These are phyloP conservation scores for Aspergillus quadricinctus DNA, from an alignment of 2,329 filamentous ascomycete species.

Conservation along the genomic window DNA sequence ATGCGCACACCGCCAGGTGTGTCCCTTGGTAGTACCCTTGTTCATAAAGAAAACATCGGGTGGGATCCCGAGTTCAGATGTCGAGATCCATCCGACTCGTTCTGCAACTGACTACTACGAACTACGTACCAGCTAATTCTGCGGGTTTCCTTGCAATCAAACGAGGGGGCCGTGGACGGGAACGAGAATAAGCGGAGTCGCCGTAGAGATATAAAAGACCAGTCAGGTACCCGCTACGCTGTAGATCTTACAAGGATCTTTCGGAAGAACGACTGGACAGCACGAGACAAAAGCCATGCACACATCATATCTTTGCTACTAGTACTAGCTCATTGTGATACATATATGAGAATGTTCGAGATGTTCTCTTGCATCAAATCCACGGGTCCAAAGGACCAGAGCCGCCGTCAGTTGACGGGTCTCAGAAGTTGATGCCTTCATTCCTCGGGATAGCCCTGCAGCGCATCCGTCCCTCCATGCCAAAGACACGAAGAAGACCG, in stretches of 20 bases:
- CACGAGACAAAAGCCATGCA: not conserved
- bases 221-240: not conserved
- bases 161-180: not conserved
- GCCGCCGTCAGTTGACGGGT: constrained; percentile 6
- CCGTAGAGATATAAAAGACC: not conserved
- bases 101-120: not conserved
- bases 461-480: constrained; percentile 13
- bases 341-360: constrained; percentile 29
- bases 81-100: not conserved
- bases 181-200: not conserved
- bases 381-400: constrained; percentile 24
- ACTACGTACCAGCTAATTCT: not conserved
- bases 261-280: not conserved
- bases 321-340: not conserved
- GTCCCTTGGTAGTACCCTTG: not conserved
- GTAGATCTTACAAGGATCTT: not conserved
- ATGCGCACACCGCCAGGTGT: not conserved
- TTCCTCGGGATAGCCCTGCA: constrained; percentile 24
- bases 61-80: not conserved
- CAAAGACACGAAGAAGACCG: constrained; percentile 15
- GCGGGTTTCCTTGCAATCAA: not conserved
- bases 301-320: not conserved
- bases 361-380: constrained; percentile 37
- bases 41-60: not conserved
- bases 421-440: constrained; percentile 36